A percentile compares a stretch with the other conserved stretches of the same genome.
These are phyloP conservation scores for Viola pubescens DNA, from an alignment of 441 rosid genomes.

Conservation along the genomic window DNA sequence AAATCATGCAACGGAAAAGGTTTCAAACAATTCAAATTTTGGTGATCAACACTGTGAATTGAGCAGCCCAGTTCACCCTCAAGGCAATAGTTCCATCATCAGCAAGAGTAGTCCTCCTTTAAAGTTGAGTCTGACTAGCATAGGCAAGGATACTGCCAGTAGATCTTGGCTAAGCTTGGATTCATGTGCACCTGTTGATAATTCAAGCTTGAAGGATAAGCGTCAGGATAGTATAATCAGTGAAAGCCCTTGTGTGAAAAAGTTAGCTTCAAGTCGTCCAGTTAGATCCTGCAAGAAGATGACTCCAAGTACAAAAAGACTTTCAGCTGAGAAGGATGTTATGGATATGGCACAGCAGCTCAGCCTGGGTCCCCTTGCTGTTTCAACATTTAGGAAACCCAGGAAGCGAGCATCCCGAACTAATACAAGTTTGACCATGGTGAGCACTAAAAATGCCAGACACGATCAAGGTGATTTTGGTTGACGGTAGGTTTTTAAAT, in stretches of 20 bases:
- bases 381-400: constrained; percentile 38
- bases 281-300: constrained; percentile 45
- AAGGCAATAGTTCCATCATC: constrained; percentile 14
- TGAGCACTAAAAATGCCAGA: constrained; percentile 23
- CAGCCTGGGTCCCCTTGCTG: constrained; percentile 44
- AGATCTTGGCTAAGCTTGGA: constrained; percentile 81
- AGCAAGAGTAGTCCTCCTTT: constrained; percentile 22
- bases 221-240: constrained; percentile 21
- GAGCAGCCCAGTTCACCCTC: constrained; percentile 10
- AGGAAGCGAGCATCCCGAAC: constrained; percentile 41
- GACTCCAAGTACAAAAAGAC: constrained; percentile 28
- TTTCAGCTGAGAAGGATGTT: constrained; percentile 26
- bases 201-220: constrained; percentile 27
- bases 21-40: constrained; percentile 22
- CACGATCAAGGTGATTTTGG: constrained; percentile 20
- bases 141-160: constrained; percentile 37
- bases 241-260: constrained; percentile 23
- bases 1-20: constrained; percentile 24
- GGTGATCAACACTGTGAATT: constrained; percentile 24
- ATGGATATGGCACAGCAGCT: constrained; percentile 36
- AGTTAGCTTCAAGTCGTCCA: constrained; percentile 26
- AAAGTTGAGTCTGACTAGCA: constrained; percentile 26
- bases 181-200: constrained; percentile 34
- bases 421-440: constrained; percentile 28
- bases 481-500: constrained; percentile 13